Percentiles rank a stretch among this genome's conserved stretches.
Evolutionary conservation across 345 rosid species (phyloP).

Genomic region (Boechera retrofracta): DNA sequence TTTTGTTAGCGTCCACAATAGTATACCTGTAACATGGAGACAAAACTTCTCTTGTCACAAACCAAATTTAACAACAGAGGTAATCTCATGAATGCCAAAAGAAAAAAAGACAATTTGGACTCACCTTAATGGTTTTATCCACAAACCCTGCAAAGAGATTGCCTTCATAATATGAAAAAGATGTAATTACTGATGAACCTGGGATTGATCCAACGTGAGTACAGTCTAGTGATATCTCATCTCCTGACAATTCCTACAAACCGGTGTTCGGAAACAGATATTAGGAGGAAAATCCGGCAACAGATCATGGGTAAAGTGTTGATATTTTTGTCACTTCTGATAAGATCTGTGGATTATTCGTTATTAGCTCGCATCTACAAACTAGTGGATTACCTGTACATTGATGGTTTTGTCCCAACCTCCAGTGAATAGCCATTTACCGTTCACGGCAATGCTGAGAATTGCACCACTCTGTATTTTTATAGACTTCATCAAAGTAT

Average conservation of each 20-base stretch:
- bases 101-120: neutral
- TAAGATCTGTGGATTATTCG: neutral
- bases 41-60: constrained; percentile 15
- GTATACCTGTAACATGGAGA: constrained; percentile 39
- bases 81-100: neutral
- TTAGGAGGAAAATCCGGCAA: neutral
- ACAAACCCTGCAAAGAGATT: constrained; percentile 82
- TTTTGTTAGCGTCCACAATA: constrained; percentile 33
- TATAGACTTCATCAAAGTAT: constrained; percentile 55
- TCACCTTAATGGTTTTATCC: constrained; percentile 70
- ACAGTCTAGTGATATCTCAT: constrained; percentile 62
- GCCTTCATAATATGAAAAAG: constrained; percentile 73
- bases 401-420: constrained; percentile 86
- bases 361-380: neutral
- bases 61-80: constrained; percentile 9
- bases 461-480: constrained; percentile 68
- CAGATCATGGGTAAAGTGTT: neutral
- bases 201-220: constrained; percentile 68
- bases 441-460: constrained; percentile 61
- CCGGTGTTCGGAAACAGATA: neutral
- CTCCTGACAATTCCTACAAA: constrained; percentile 74
- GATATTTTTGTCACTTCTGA: neutral
- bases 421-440: constrained; percentile 71
- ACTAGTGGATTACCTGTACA: constrained; percentile 59
- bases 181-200: constrained; percentile 68